Evolutionary conservation across 1,284 basidiomycete genomes (phyloP), one percentile per base, ranked within the genome.

Genomic region (Marasmius fiardii): DNA sequence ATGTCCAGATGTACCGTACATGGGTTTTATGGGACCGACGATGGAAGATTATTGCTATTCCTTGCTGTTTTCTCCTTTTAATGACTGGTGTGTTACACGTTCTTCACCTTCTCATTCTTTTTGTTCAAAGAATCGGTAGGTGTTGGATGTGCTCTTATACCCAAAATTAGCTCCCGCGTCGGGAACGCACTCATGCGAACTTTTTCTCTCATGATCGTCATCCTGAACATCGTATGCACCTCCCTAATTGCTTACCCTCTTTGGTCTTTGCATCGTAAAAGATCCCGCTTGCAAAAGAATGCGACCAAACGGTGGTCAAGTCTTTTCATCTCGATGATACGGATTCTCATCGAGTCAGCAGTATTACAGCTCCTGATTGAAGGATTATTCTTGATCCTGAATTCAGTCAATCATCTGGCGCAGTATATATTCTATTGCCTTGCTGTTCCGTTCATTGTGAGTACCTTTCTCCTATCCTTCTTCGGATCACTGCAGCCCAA

Each of bases 21-120:
- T 52, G 51, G 51, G 21, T 52, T 23, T 23, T 52, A 20, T 52
- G 51, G 51, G 10, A 26, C 51, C 39, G 28, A n/a, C 26, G 28
- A 21, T 52, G 35, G 37, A 41, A 31, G 8, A 31, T 52, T 18
- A 41, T 52, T n/a, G 18, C 26, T 10, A 21, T 52, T 28, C 51
- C 37, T 16, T 7, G 6, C 4, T 8, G 23, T 16, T 10, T 51
- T 16, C 34, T 51, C 21, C 14, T 51, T 20, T 16, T 18, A 11
- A 7, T 12, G 26, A 51, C n/a, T 12, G 50, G 50, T 39, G 39
- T 34, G 50, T 31, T 4, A 8, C 26, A 14, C 21, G 21, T 16
- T 10, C 4, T 4, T 10, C 28, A 24, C 28, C 20, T 44, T 8
- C 6, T 11, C 14, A 20, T n/a, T n/a, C n/a, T n/a, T n/a, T n/a